Evolutionary conservation across 169 alveolate genomes (phyloP).

Genomic region (Plasmodium gaboni): DNA sequence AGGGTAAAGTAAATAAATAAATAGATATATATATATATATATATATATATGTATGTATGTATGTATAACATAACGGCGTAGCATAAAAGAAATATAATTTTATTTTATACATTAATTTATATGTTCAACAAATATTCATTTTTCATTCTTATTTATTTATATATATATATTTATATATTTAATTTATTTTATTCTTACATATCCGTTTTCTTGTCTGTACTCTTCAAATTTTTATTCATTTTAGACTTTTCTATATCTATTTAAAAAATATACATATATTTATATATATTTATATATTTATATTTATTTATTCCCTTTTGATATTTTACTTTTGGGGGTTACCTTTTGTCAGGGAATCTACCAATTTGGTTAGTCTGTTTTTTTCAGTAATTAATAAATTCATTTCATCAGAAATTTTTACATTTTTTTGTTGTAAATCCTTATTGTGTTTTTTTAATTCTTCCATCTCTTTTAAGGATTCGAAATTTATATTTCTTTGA

Average conservation of each 20-base stretch:
- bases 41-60: no score
- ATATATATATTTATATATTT: neutral
- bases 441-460: conserved; percentile 33
- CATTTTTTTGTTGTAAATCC: conserved; percentile 22
- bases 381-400: conserved; percentile 52
- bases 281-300: neutral
- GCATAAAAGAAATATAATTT: no score
- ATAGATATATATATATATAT: neutral
- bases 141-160: neutral
- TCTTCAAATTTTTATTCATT: conserved; percentile 16
- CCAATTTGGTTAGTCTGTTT: conserved; percentile 56
- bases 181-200: neutral
- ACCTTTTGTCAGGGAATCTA: conserved; percentile 63
- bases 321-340: conserved; percentile 11
- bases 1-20: neutral
- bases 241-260: conserved; percentile 57
- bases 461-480: conserved; percentile 37
- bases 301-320: conserved; percentile 2
- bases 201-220: conserved; percentile 10
- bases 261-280: neutral
- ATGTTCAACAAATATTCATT: no score
- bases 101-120: no score
- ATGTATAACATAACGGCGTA: no score
- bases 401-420: conserved; percentile 31
- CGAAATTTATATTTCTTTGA: conserved; percentile 9